phyloP scores from a whole-genome alignment of 1,284 basidiomycete genomes.

The Leccinum subrobustum region DNA sequence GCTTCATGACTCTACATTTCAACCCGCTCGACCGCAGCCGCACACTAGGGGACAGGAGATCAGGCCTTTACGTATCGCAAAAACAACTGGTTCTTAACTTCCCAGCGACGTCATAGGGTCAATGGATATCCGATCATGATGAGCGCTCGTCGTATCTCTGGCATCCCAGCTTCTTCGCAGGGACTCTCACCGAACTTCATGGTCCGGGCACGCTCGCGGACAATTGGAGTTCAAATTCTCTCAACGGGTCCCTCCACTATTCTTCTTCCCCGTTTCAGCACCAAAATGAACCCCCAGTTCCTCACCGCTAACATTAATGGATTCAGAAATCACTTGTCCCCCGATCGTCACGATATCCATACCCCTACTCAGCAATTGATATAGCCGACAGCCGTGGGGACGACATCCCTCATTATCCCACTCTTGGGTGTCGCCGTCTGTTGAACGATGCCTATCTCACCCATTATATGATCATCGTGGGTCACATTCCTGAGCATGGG shows the following conservation, averaged over 20 bases:
- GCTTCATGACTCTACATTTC: neutral
- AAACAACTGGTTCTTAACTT: neutral
- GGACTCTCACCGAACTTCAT: neutral
- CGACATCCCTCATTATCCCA: neutral
- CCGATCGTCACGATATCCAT: neutral
- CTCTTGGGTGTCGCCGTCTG: neutral
- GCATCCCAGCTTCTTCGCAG: neutral
- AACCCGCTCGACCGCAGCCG: neutral
- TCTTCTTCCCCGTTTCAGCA: neutral
- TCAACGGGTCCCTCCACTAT: neutral
- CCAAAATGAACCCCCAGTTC: neutral
- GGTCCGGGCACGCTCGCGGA: neutral
- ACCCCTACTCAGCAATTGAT: no score
- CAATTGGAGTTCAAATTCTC: neutral
- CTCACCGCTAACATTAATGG: neutral
- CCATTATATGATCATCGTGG: neutral
- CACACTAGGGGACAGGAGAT: neutral
- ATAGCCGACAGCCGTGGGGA: neutral
- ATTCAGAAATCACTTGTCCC: neutral
- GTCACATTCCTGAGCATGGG: neutral
- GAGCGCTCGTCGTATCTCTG: neutral
- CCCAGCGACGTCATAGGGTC: neutral
- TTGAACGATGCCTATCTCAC: neutral
- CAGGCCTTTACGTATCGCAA: neutral
- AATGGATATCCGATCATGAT: neutral